phyloP scores from a whole-genome alignment of 768 basidiomycete species.

The Hygrophoropsis aurantiaca region DNA sequence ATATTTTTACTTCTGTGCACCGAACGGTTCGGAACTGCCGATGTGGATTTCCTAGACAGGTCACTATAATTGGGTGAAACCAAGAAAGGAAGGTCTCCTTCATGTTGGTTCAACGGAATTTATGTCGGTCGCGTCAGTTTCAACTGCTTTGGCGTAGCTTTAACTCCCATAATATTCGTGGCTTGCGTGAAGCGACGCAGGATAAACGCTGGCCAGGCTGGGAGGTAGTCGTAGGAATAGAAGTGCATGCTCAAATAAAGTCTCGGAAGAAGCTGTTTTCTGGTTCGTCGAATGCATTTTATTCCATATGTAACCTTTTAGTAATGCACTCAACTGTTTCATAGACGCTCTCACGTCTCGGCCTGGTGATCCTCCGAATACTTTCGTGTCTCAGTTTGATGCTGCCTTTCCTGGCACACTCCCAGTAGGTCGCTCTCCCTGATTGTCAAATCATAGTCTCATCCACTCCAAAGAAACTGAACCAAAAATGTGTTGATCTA shows the following conservation, averaged over 20 bases:
- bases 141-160: slow-evolving; percentile 14
- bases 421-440: slow-evolving; percentile 56
- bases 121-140: slow-evolving; percentile 11
- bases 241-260: slow-evolving; percentile 94
- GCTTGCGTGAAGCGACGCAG: slow-evolving; percentile 6
- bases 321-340: neutral
- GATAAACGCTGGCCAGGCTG: slow-evolving; percentile 75
- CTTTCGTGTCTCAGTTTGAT: slow-evolving; percentile 73
- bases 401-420: slow-evolving; percentile 93
- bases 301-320: slow-evolving; percentile 1
- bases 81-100: slow-evolving; percentile 14
- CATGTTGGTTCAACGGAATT: slow-evolving; percentile 20
- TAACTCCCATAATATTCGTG: neutral
- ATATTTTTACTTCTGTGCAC: no score
- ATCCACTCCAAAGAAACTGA: slow-evolving; percentile 46
- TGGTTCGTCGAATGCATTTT: slow-evolving; percentile 32
- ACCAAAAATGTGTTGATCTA: slow-evolving; percentile 71
- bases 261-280: slow-evolving; percentile 90
- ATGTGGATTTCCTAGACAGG: no score
- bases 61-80: neutral
- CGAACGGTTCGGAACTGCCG: no score
- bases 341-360: slow-evolving; percentile 44
- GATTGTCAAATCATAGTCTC: slow-evolving; percentile 4
- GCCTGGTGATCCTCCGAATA: slow-evolving; percentile 61
- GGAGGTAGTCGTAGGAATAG: slow-evolving; percentile 90